Conservation (phyloP, 2,329 filamentous ascomycete genomes). For the Aspergillus proliferans region DNA sequence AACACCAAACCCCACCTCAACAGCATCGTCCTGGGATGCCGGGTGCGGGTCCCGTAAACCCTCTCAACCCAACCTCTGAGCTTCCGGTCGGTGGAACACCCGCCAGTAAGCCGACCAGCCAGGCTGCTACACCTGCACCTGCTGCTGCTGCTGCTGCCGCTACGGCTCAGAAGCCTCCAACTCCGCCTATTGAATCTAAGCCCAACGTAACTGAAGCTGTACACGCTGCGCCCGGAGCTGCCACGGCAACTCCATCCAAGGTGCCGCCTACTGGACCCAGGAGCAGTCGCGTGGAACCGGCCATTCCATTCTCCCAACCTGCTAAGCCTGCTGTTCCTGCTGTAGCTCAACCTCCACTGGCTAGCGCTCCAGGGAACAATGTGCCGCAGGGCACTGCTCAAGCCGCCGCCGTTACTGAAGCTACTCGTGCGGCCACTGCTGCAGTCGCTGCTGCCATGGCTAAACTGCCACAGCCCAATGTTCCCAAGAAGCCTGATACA, state of each 20-base stretch:
- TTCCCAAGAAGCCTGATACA: constrained; percentile 29
- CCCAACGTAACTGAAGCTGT: constrained; percentile 33
- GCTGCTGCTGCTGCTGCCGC: constrained; percentile 11
- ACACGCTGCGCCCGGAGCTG: constrained; percentile 21
- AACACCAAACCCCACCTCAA: constrained; percentile 31
- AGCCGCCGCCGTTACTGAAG: constrained; percentile 40
- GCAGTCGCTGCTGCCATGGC: constrained; percentile 49
- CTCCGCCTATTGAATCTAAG: constrained; percentile 34
- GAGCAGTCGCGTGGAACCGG: constrained; percentile 39
- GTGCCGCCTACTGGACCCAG: constrained; percentile 29
- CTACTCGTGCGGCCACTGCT: constrained; percentile 44
- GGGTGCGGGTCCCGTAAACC: constrained; percentile 18
- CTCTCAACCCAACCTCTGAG: constrained; percentile 37
- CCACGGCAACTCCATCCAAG: constrained; percentile 15
- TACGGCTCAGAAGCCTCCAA: constrained; percentile 25
- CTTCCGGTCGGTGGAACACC: constrained; percentile 36
- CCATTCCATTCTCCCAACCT: constrained; percentile 39
- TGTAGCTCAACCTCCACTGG: constrained; percentile 22
- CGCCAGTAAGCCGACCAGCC: constrained; percentile 29
- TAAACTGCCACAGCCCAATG: constrained; percentile 39
- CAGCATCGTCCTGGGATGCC: constrained; percentile 31
- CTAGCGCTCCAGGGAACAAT: constrained; percentile 17
- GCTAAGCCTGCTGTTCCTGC: constrained; percentile 27
- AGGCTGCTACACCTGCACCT: constrained; percentile 29
- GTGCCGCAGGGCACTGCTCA: constrained; percentile 25